Conservation (phyloP, 1,139 yeast genomes). For the Hyphopichia fennica region DNA sequence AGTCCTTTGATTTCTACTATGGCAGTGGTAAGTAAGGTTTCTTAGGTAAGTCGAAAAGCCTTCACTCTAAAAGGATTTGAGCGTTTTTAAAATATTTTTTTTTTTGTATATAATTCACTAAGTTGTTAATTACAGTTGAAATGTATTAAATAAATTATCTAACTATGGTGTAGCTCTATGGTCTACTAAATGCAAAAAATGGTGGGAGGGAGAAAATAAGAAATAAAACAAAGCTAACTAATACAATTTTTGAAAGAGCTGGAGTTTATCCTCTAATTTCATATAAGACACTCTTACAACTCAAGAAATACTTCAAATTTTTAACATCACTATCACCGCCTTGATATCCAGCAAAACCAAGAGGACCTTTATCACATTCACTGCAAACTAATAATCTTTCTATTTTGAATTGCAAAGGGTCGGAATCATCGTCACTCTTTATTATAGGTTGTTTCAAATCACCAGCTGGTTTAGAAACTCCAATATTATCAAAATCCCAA, state of each 20-base stretch:
- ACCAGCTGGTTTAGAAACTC: conserved; percentile 58
- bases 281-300: conserved; percentile 45
- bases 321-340: conserved; percentile 29
- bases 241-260: not conserved
- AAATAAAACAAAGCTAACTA: not conserved
- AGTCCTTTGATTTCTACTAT: no score
- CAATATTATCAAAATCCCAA: conserved; percentile 78
- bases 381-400: conserved; percentile 62
- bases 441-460: conserved; percentile 18
- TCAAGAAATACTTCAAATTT: conserved; percentile 43
- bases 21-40: no score
- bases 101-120: no score
- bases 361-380: conserved; percentile 74
- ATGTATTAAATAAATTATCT: no score
- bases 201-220: no score
- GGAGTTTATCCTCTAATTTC: conserved; percentile 13
- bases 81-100: no score
- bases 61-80: no score
- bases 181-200: not conserved
- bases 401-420: conserved; percentile 26
- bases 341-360: conserved; percentile 61
- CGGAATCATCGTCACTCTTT: conserved; percentile 12
- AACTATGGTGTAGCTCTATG: no score
- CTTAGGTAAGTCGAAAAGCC: no score
- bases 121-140: no score